A percentile compares a stretch with the other conserved stretches of the same genome.
phyloP scores from a whole-genome alignment of 306 rosid genomes.

The Ormosia emarginata region DNA sequence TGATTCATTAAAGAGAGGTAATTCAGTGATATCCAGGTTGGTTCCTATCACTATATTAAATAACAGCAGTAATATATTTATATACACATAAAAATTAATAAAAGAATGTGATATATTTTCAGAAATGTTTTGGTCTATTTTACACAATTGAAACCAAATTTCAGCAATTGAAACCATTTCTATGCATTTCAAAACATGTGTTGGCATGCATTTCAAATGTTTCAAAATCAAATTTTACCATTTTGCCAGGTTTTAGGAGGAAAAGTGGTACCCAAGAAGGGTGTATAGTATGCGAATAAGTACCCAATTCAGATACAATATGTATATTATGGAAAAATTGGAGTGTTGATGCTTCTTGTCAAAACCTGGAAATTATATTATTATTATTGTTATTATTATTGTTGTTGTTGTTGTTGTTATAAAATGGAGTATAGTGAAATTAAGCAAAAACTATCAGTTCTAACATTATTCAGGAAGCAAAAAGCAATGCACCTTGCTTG shows the following conservation, averaged over 20 bases:
- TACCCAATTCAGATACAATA: not conserved
- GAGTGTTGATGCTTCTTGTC: not conserved
- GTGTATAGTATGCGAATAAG: not conserved
- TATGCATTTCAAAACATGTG: not conserved
- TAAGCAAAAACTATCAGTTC: not conserved
- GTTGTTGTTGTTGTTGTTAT: not conserved
- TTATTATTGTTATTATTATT: not conserved
- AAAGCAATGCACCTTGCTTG: conserved; percentile 68
- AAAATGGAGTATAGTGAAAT: conserved; percentile 1
- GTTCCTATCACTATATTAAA: not conserved
- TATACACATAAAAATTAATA: not conserved
- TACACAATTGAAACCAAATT: not conserved
- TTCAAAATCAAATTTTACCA: not conserved
- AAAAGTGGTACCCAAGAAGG: not conserved
- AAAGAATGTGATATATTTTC: not conserved
- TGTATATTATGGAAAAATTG: not conserved
- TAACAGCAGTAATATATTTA: not conserved
- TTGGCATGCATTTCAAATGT: not conserved
- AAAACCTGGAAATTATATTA: not conserved
- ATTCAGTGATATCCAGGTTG: too few species aligned
- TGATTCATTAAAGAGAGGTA: too few species aligned
- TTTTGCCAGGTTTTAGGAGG: not conserved
- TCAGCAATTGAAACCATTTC: not conserved
- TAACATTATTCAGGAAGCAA: conserved; percentile 1
- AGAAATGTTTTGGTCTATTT: not conserved